Conservation (phyloP, 2,329 filamentous ascomycete genomes). For the Penicillium psychrosexuale region DNA sequence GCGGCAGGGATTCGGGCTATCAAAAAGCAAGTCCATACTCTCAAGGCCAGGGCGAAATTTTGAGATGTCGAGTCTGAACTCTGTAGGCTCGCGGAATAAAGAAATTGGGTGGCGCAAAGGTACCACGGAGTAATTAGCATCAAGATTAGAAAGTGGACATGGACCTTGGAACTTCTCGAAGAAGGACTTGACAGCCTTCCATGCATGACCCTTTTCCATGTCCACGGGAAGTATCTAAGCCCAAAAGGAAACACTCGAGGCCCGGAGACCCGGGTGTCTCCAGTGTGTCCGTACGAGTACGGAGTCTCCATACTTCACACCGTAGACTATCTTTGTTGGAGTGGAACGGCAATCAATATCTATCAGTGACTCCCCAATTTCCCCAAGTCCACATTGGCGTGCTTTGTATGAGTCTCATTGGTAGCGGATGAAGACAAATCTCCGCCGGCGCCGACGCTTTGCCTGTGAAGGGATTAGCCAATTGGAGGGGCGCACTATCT, state of each 20-base stretch:
- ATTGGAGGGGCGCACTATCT: conserved; percentile 22
- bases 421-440: conserved; percentile 11
- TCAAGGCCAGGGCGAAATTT: conserved; percentile 8
- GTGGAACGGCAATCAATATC: conserved; percentile 6
- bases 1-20: conserved; percentile 10
- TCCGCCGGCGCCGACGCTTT: conserved; percentile 14
- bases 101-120: conserved; percentile 1
- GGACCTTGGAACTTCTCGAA: conserved; percentile 17
- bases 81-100: background rate
- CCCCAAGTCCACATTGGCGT: conserved; percentile 11
- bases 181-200: conserved; percentile 25
- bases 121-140: background rate
- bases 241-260: conserved; percentile 9
- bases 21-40: conserved; percentile 7
- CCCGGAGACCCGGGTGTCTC: background rate
- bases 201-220: conserved; percentile 20
- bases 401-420: conserved; percentile 11
- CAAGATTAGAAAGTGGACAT: conserved; percentile 4
- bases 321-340: background rate
- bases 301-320: background rate
- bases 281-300: background rate
- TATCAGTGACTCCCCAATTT: conserved; percentile 13
- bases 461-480: conserved; percentile 9
- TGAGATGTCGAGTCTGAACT: background rate
- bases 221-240: conserved; percentile 4